Evolutionary conservation across 2,329 filamentous ascomycete species (phyloP).

Genomic region (Bipolaris gigantea): DNA sequence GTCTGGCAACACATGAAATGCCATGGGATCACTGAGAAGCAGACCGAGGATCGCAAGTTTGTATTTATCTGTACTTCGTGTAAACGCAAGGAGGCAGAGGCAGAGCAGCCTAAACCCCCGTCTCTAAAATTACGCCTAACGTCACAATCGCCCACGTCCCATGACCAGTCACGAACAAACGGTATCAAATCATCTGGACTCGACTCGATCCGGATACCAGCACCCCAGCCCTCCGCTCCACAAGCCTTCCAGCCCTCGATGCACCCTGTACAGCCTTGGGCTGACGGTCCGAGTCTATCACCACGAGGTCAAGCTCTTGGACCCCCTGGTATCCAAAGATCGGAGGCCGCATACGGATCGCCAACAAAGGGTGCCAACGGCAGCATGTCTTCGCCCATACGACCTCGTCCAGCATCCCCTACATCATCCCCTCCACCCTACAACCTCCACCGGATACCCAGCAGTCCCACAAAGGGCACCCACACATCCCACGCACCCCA

Average conservation of each 20-base stretch:
- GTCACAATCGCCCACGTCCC: constrained; percentile 50
- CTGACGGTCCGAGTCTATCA: constrained; percentile 49
- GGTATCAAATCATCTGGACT: constrained; percentile 18
- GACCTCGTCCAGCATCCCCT: constrained; percentile 27
- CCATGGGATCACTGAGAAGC: constrained; percentile 73
- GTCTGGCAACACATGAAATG: constrained; percentile 98
- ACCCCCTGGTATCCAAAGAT: constrained; percentile 46
- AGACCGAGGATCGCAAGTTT: constrained; percentile 76
- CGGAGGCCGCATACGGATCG: constrained; percentile 43
- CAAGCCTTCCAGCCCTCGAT: constrained; percentile 24
- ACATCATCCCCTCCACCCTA: constrained; percentile 42
- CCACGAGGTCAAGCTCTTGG: constrained; percentile 50
- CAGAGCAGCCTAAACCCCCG: constrained; percentile 63
- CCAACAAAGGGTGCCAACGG: constrained; percentile 32
- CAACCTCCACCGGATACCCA: constrained; percentile 28
- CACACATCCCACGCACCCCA: constrained; percentile 27
- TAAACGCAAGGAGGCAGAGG: constrained; percentile 66
- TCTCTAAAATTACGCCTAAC: constrained; percentile 61
- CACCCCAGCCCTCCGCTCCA: constrained; percentile 12
- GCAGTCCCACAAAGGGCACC: constrained; percentile 33
- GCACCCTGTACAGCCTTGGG: constrained; percentile 35
- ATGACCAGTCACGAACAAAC: constrained; percentile 18
- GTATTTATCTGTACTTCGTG: constrained; percentile 83
- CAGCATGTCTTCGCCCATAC: constrained; percentile 32
- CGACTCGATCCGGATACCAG: constrained; percentile 28